These are phyloP conservation scores for Pulveroboletus sp. DNA, from an alignment of 768 basidiomycete species.

Conservation along the genomic window DNA sequence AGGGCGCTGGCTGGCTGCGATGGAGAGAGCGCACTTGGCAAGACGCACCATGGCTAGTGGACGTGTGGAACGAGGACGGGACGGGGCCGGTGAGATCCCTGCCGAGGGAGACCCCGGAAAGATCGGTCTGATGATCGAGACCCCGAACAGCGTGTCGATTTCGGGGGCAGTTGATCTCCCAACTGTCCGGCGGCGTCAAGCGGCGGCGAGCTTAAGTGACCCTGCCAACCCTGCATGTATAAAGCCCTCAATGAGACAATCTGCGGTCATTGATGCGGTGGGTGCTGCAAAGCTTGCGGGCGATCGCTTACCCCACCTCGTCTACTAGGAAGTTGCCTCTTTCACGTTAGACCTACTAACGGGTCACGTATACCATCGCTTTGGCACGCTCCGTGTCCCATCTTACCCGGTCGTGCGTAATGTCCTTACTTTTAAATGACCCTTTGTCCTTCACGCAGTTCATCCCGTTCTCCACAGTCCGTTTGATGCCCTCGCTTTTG, in stretches of 20 bases:
- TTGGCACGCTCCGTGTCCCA: conserved; percentile 6
- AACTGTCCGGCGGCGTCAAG: conserved; percentile 9
- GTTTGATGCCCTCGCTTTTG: conserved; percentile 23
- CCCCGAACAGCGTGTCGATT: conserved; percentile 16
- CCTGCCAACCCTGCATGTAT: conserved; percentile 18
- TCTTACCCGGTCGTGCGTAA: conserved; percentile 20
- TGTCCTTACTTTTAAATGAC: conserved; percentile 16
- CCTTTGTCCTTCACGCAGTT: conserved; percentile 6
- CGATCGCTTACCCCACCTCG: conserved; percentile 18
- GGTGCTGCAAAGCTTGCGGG: conserved; percentile 16
- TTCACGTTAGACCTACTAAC: conserved; percentile 5
- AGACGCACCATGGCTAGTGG: conserved; percentile 15
- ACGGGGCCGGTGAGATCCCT: neutral
- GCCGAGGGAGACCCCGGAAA: conserved; percentile 20
- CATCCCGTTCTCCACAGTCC: conserved; percentile 12
- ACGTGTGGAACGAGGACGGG: conserved; percentile 13
- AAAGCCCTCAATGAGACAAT: conserved; percentile 7
- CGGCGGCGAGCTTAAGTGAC: conserved; percentile 16
- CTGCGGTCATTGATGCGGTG: conserved; percentile 17
- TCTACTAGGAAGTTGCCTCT: neutral
- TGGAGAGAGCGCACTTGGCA: conserved; percentile 9
- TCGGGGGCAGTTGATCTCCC: conserved; percentile 2
- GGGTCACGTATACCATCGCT: conserved; percentile 15
- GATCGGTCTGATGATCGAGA: conserved; percentile 1
- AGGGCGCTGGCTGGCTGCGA: neutral